phyloP scores from a whole-genome alignment of 2,329 filamentous ascomycete species.

The Claviceps purpurea region DNA sequence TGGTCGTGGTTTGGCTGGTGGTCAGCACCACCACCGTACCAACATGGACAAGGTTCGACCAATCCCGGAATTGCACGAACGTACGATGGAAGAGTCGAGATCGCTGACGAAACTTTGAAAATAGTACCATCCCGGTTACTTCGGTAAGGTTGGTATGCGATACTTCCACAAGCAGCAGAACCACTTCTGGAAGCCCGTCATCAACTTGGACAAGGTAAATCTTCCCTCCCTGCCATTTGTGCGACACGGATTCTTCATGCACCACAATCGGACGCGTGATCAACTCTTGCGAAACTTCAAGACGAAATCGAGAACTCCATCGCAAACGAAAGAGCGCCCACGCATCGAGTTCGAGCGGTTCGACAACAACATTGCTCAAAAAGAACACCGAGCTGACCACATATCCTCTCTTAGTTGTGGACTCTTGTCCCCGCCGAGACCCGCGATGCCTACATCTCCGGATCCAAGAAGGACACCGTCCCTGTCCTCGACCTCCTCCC shows the following conservation, averaged over 20 bases:
- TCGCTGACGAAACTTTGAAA: constrained; percentile 15
- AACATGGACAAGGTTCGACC: constrained; percentile 63
- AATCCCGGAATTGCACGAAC: background rate
- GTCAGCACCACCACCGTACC: constrained; percentile 71
- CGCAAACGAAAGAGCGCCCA: background rate
- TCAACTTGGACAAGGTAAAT: constrained; percentile 95
- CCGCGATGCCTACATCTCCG: constrained; percentile 79
- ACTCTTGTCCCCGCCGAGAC: constrained; percentile 85
- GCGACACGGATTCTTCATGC: background rate
- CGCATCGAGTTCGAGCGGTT: background rate
- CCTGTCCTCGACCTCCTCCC: constrained; percentile 96
- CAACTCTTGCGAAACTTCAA: background rate
- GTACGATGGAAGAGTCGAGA: constrained; percentile 1
- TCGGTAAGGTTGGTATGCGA: constrained; percentile 91
- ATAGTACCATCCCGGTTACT: constrained; percentile 97
- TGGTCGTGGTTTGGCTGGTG: constrained; percentile 87
- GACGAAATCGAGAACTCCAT: too few species aligned
- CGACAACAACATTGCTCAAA: background rate
- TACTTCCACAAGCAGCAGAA: constrained; percentile 95
- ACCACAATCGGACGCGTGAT: background rate
- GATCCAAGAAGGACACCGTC: constrained; percentile 74
- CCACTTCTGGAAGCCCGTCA: constrained; percentile 95
- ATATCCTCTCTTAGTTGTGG: constrained; percentile 55
- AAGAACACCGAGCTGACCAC: constrained; percentile 14
- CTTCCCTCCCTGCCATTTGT: constrained; percentile 5